Base-by-base conservation (phyloP, 371 early-diverging fungal genomes). In the Mycotypha africana region DNA sequence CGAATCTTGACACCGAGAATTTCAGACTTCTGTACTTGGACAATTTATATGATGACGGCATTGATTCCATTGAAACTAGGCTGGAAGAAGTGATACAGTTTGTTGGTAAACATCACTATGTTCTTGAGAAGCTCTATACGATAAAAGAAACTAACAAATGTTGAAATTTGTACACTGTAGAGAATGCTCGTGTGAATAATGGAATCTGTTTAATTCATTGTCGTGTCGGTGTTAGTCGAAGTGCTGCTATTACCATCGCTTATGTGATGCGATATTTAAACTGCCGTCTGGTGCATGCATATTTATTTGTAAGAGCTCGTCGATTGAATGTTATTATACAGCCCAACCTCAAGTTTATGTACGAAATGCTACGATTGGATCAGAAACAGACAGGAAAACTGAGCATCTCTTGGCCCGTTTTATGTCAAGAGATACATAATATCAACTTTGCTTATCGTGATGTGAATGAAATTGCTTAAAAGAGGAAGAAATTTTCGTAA, bases 321-420 rank as follows among this genome's bases (percentile, higher is more conserved):
- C 67, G 84, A 10, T 44, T 84, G 11, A 79, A 77, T 57, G 82
- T 84, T 9, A 81, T 84, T 31, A 84, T 84, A 17, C 84, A 84
- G 34, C 84, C 84, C n/a, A 84, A 84, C 45, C 49, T 84, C 8
- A 68, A 78, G 39, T 81, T 84, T 36, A 81, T 84, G 78, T 84
- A 81, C 43, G 82, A 84, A 47, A 58, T 84, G 39, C 35, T 84
- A 15, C 81, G 81, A 34, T 60, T 79, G 51, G 84, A 84, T 43
- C 79, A 79, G 46, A 62, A 37, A 2, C 26, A 67, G n/a, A 28
- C 23, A 11, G 69, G 71, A 4, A 36, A 26, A 11, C 22, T 40
- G 4, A 53, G 45, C 12, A 56, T 74, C 1, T 39, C 59, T 24
- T 74, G 75, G 75, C 70, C 63, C 11, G 42, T 57, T 2, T 42